Evolutionary conservation across 495 filamentous ascomycete genomes (phyloP).

Genomic region (Cenococcum geophilum): DNA sequence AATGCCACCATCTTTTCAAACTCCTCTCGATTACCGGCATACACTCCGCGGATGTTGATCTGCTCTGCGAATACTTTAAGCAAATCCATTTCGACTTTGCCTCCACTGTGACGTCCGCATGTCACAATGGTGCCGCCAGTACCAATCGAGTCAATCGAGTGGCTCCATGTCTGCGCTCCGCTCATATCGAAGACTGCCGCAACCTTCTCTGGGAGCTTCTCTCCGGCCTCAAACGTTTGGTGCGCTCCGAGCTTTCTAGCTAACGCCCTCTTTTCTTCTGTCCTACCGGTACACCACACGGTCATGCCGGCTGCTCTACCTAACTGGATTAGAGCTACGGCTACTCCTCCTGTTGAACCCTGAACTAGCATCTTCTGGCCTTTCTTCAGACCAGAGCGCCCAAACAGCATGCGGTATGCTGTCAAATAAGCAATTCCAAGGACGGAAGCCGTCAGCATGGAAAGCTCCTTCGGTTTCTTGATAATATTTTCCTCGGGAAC

Average conservation of each 20-base stretch:
- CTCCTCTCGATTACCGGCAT: constrained; percentile 13
- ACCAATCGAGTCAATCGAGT: constrained; percentile 10
- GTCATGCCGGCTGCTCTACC: constrained; percentile 32
- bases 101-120: constrained; percentile 15
- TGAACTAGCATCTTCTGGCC: constrained; percentile 35
- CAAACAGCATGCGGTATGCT: constrained; percentile 35
- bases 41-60: constrained; percentile 13
- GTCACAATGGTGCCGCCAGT: constrained; percentile 16
- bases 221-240: constrained; percentile 9
- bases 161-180: constrained; percentile 12
- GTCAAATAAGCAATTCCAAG: constrained; percentile 37
- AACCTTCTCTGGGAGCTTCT: constrained; percentile 16
- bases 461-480: constrained; percentile 14
- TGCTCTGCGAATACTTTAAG: constrained; percentile 17
- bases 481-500: constrained; percentile 16
- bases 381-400: constrained; percentile 24
- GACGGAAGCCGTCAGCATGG: constrained; percentile 19
- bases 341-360: constrained; percentile 32
- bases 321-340: constrained; percentile 33
- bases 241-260: constrained; percentile 13
- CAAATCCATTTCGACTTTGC: constrained; percentile 10
- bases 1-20: constrained; percentile 15
- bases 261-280: constrained; percentile 23
- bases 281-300: constrained; percentile 32
- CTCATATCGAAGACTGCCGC: constrained; percentile 16